Conservation (phyloP, 148 eudicot species). For the Persicaria maculosa region DNA sequence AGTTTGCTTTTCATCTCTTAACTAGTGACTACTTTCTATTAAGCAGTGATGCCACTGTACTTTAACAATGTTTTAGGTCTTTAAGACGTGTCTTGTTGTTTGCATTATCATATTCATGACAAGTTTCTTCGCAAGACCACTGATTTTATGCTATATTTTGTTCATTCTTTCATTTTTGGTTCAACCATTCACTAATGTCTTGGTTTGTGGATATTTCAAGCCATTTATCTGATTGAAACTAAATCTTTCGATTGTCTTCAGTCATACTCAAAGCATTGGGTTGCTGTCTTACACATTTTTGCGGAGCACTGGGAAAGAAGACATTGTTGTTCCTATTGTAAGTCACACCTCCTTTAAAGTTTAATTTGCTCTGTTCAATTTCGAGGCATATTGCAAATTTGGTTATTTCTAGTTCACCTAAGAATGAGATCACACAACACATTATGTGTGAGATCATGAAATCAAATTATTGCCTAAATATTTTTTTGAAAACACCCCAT, state of each 20-base stretch:
- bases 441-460: background rate
- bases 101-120: background rate
- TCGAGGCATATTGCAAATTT: background rate
- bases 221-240: background rate
- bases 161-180: background rate
- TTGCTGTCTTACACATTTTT: constrained; percentile 87
- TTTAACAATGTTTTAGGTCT: background rate
- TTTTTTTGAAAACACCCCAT: background rate
- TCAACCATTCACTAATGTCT: background rate
- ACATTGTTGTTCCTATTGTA: constrained; percentile 98
- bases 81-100: background rate
- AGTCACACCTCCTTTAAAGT: constrained; percentile 8
- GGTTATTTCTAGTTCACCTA: background rate
- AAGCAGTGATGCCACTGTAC: background rate
- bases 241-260: constrained; percentile 16
- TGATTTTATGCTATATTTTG: background rate
- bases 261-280: constrained; percentile 68
- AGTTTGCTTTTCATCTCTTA: background rate
- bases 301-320: constrained; percentile 87
- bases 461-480: background rate
- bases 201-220: background rate
- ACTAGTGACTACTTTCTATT: background rate
- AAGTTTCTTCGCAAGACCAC: background rate
- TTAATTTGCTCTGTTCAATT: background rate
- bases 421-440: background rate